phyloP scores from a whole-genome alignment of 805 yeast species.

The Teunomyces lycoperdinae region DNA sequence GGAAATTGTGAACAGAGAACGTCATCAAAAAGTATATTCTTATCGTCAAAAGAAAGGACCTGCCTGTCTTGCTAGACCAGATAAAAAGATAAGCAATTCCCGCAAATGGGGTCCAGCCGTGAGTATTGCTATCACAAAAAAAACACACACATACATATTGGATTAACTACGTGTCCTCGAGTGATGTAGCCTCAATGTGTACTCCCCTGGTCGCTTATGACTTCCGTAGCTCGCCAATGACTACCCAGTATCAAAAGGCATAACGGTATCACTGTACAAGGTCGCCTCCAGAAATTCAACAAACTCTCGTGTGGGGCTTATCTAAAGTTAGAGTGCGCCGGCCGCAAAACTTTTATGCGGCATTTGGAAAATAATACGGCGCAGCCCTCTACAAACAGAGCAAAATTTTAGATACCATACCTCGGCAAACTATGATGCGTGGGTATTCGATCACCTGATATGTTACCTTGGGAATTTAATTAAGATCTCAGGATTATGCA shows the following conservation, averaged over 20 bases:
- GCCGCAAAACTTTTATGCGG: background rate
- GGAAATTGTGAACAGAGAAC: too few relatives aligned
- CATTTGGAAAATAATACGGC: background rate
- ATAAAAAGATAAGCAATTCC: background rate
- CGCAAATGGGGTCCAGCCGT: background rate
- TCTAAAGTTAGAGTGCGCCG: background rate
- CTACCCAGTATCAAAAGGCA: background rate
- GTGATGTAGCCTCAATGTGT: background rate
- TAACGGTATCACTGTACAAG: background rate
- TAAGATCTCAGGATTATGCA: constrained; percentile 1
- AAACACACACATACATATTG: background rate
- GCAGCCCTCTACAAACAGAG: background rate
- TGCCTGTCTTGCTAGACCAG: background rate
- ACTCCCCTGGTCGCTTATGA: background rate
- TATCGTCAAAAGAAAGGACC: background rate
- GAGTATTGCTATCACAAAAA: background rate
- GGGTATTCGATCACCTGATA: background rate
- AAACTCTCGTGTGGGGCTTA: background rate
- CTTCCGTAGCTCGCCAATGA: background rate
- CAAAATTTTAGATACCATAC: background rate
- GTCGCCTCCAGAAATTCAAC: background rate
- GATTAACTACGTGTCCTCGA: background rate
- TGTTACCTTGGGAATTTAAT: background rate
- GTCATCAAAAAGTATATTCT: too few relatives aligned
- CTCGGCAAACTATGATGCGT: background rate